A percentile compares a stretch with the other conserved stretches of the same genome.
phyloP scores from a whole-genome alignment of 169 alveolate species.

The Cryptosporidium ryanae region DNA sequence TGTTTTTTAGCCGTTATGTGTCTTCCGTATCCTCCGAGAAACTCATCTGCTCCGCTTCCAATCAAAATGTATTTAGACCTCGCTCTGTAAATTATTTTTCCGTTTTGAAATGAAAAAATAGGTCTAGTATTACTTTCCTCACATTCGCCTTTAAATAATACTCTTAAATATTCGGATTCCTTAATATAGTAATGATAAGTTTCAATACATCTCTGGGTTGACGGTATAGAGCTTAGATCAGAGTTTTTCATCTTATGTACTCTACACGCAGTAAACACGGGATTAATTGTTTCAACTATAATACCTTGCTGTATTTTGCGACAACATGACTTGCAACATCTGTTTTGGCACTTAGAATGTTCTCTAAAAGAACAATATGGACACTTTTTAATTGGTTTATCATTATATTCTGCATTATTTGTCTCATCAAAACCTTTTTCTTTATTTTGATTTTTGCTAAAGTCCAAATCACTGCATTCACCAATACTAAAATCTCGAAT shows the following conservation, averaged over 20 bases:
- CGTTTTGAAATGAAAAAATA: neutral
- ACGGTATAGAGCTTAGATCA: conserved; percentile 37
- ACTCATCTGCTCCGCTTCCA: conserved; percentile 95
- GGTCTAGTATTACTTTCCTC: conserved; percentile 1
- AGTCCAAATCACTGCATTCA: neutral
- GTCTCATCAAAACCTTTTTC: conserved; percentile 1
- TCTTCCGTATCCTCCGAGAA: conserved; percentile 92
- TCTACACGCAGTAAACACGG: conserved; percentile 38
- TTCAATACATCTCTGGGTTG: conserved; percentile 64
- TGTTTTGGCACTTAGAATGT: conserved; percentile 60
- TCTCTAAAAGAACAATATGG: conserved; percentile 50
- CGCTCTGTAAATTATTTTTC: conserved; percentile 6
- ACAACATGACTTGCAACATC: conserved; percentile 72
- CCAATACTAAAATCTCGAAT: neutral
- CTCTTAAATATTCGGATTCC: neutral
- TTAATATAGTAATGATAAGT: conserved; percentile 39
- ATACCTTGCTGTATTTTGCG: conserved; percentile 50
- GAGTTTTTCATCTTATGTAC: conserved; percentile 61
- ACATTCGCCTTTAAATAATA: conserved; percentile 10
- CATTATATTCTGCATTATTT: conserved; percentile 12
- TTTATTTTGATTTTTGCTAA: neutral
- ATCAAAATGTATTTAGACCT: conserved; percentile 50
- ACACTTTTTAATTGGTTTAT: conserved; percentile 20
- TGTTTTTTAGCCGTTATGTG: conserved; percentile 84
- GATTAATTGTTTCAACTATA: neutral